A percentile compares a stretch with the other conserved stretches of the same genome.
Conservation (phyloP, 1,284 basidiomycete species). For the Rhodotorula sp. region DNA sequence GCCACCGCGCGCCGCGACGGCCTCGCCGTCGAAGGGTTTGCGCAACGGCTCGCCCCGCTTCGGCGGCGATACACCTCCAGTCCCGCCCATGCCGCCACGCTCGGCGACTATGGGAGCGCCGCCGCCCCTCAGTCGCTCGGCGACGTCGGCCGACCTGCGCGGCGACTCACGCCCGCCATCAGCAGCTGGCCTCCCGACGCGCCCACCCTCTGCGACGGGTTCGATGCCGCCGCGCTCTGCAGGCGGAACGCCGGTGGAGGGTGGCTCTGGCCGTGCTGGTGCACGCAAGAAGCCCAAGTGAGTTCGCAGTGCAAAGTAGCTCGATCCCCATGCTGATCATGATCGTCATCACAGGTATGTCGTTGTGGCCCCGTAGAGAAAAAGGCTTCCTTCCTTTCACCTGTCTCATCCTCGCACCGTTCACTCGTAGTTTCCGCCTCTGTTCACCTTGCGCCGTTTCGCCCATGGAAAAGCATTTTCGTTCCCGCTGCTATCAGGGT, state of each 20-base stretch:
- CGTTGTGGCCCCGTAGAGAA: not conserved
- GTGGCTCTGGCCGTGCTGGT: not conserved
- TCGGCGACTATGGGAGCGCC: slow-evolving; percentile 14
- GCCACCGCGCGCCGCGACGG: slow-evolving; percentile 73
- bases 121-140: slow-evolving; percentile 30
- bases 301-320: too few species aligned
- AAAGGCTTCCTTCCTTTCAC: not conserved
- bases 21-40: slow-evolving; percentile 64
- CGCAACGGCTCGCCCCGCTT: slow-evolving; percentile 52
- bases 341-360: not conserved
- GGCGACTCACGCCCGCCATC: slow-evolving; percentile 5
- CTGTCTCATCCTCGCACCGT: not conserved
- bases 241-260: slow-evolving; percentile 4
- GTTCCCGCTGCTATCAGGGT: too few species aligned
- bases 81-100: slow-evolving; percentile 26
- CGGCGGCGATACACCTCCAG: slow-evolving; percentile 28
- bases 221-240: slow-evolving; percentile 2
- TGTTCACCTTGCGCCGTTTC: not conserved
- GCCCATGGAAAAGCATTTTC: too few species aligned
- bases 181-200: slow-evolving; percentile 3
- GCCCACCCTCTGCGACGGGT: slow-evolving; percentile 3
- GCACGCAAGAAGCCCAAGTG: not conserved
- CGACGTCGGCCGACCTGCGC: slow-evolving; percentile 34
- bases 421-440: not conserved
- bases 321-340: too few species aligned